Evolutionary conservation across 805 yeast genomes (phyloP).

Genomic region (Sugiyamaella mastotermitis): DNA sequence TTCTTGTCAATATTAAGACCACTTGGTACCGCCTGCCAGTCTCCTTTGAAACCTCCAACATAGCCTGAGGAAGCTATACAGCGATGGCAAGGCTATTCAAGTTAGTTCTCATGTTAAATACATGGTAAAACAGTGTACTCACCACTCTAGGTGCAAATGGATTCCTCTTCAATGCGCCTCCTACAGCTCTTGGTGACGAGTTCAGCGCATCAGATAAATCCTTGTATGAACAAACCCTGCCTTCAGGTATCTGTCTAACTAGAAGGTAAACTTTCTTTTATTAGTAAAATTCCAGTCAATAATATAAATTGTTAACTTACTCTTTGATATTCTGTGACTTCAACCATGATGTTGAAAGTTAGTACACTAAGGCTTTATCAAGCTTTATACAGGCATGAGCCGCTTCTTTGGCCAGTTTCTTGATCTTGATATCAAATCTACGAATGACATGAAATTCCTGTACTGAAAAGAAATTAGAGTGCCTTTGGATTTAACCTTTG

Average conservation of each 20-base stretch:
- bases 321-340: neutral
- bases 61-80: conserved; percentile 7
- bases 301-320: neutral
- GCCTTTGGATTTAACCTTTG: no score
- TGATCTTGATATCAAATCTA: no score
- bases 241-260: conserved; percentile 5
- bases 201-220: conserved; percentile 4
- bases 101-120: no score
- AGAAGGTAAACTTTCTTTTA: conserved; percentile 5
- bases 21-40: conserved; percentile 8
- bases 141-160: conserved; percentile 9
- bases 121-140: neutral
- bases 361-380: no score
- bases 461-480: no score
- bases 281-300: neutral
- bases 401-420: no score
- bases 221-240: conserved; percentile 7
- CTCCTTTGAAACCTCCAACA: conserved; percentile 9
- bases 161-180: conserved; percentile 8
- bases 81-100: conserved; percentile 11
- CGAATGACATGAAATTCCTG: no score
- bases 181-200: conserved; percentile 10
- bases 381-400: no score
- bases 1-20: conserved; percentile 6
- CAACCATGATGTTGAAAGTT: neutral